Percentiles rank a stretch among this genome's conserved stretches.
phyloP scores from a whole-genome alignment of 352 stramenopile species.

The Blastocystis sp. region DNA sequence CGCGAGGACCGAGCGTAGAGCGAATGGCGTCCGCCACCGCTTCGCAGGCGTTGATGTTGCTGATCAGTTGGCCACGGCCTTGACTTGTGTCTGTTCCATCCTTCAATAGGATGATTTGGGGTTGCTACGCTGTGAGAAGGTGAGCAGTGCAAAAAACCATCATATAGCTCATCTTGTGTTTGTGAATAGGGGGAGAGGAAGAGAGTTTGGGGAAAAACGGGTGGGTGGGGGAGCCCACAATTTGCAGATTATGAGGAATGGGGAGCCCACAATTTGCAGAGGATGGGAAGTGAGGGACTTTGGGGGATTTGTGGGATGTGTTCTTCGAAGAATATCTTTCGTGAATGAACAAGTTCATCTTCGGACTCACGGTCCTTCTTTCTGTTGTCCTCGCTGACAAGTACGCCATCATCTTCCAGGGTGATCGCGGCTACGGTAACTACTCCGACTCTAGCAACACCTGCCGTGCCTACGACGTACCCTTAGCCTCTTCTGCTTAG shows the following conservation, averaged over 20 bases:
- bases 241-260: not conserved
- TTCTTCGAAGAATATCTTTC: not conserved
- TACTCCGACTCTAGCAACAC: slow-evolving; percentile 56
- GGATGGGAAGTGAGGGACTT: too few relatives aligned
- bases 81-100: slow-evolving; percentile 84
- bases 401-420: slow-evolving; percentile 49
- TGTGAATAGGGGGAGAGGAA: not conserved
- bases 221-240: not conserved
- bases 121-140: slow-evolving; percentile 35
- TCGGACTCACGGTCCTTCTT: not conserved
- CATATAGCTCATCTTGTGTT: slow-evolving; percentile 64
- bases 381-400: slow-evolving; percentile 38
- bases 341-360: slow-evolving; percentile 18
- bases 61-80: slow-evolving; percentile 90
- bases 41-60: slow-evolving; percentile 90
- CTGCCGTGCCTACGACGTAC: slow-evolving; percentile 52
- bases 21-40: slow-evolving; percentile 93
- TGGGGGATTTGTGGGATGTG: too few relatives aligned
- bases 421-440: slow-evolving; percentile 48
- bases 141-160: slow-evolving; percentile 13
- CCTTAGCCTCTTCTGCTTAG: not conserved
- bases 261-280: too few relatives aligned
- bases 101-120: slow-evolving; percentile 70
- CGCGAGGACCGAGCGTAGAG: slow-evolving; percentile 91
- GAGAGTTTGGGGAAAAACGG: not conserved